Evolutionary conservation across 176 grass and related monocot species (phyloP).

Genomic region (Musa schizocarpa): DNA sequence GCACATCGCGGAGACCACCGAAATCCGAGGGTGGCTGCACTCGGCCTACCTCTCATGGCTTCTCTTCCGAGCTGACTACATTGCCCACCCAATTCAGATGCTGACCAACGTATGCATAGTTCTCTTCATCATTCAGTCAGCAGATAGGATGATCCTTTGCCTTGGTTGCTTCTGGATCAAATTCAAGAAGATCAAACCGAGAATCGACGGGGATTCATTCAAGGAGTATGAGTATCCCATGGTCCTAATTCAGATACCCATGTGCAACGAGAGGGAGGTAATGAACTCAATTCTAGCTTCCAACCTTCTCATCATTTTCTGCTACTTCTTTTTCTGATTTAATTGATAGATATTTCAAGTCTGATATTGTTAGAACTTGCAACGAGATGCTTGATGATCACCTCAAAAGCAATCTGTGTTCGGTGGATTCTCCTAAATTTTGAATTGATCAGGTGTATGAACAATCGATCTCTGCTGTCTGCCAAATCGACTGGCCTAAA

Average conservation of each 20-base stretch:
- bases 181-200: constrained; percentile 59
- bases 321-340: no score
- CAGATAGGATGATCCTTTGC: constrained; percentile 73
- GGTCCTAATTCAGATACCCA: constrained; percentile 92
- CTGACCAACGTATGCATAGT: constrained; percentile 65
- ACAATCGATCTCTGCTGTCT: constrained; percentile 79
- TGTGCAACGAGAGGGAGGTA: constrained; percentile 98
- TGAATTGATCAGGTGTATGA: constrained; percentile 60
- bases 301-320: neutral
- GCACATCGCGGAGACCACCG: constrained; percentile 47
- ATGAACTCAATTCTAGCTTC: constrained; percentile 1
- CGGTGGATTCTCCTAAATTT: neutral
- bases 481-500: constrained; percentile 82
- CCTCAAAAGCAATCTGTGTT: neutral
- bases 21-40: constrained; percentile 79
- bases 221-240: constrained; percentile 51
- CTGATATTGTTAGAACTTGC: no score
- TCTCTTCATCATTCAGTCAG: constrained; percentile 89
- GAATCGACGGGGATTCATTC: neutral
- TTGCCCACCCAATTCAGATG: constrained; percentile 63
- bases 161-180: constrained; percentile 94
- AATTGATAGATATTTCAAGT: no score
- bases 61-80: constrained; percentile 59
- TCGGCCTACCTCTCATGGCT: constrained; percentile 74
- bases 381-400: no score